Evolutionary conservation across 192 early-diverging fungal genomes (phyloP).

Genomic region (Spizellomyces sp.): DNA sequence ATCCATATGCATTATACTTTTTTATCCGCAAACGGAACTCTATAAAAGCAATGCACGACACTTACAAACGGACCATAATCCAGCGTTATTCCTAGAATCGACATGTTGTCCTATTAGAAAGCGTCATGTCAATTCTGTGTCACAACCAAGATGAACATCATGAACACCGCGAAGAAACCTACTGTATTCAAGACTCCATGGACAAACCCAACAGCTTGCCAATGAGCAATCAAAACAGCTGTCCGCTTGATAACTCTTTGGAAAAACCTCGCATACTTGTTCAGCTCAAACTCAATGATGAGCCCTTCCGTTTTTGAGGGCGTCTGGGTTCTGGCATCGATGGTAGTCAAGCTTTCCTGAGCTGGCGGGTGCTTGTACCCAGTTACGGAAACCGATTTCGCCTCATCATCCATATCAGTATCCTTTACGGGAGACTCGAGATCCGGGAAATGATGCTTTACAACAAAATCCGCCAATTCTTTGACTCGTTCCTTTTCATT

Average conservation of each 20-base stretch:
- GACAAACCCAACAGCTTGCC: slow-evolving; percentile 84
- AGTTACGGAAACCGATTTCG: background rate
- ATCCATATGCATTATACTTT: background rate
- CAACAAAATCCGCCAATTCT: slow-evolving; percentile 70
- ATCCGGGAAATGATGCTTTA: slow-evolving; percentile 54
- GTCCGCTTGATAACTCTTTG: slow-evolving; percentile 59
- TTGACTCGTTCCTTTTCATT: slow-evolving; percentile 54
- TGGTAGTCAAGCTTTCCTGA: background rate
- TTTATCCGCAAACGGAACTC: too few species aligned
- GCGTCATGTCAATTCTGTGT: background rate
- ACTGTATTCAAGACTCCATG: slow-evolving; percentile 55
- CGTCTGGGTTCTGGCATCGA: background rate
- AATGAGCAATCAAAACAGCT: slow-evolving; percentile 73
- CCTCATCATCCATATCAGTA: background rate
- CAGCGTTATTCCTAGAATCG: slow-evolving; percentile 77
- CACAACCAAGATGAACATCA: background rate
- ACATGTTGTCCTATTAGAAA: slow-evolving; percentile 74
- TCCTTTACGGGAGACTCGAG: slow-evolving; percentile 5
- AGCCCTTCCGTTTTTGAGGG: background rate
- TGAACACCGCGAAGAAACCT: background rate
- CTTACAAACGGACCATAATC: slow-evolving; percentile 82
- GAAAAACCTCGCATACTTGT: slow-evolving; percentile 66
- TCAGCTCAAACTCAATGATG: slow-evolving; percentile 19
- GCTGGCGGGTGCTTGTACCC: background rate
- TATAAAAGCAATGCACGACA: background rate